These are phyloP conservation scores for Curvularia sp. DNA, from an alignment of 2,329 filamentous ascomycete species.

Conservation along the genomic window DNA sequence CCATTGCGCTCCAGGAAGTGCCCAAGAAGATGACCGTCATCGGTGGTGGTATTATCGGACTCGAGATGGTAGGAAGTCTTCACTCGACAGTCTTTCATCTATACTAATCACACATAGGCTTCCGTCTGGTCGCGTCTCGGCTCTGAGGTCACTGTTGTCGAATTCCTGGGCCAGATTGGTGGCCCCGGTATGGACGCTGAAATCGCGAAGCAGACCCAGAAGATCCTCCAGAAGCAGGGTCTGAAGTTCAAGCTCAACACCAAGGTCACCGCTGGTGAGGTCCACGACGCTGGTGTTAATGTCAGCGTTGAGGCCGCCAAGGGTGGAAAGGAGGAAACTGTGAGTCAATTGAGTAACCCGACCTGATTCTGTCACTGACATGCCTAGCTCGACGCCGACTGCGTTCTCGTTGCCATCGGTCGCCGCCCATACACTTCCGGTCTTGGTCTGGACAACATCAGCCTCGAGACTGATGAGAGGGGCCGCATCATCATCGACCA, in stretches of 20 bases:
- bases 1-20: constrained; percentile 85
- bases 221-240: constrained; percentile 93
- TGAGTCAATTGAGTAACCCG: constrained; percentile 55
- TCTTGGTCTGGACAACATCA: constrained; percentile 92
- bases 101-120: constrained; percentile 54
- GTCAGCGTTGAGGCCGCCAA: constrained; percentile 90
- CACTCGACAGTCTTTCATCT: constrained; percentile 9
- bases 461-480: constrained; percentile 88
- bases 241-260: constrained; percentile 98
- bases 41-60: constrained; percentile 96
- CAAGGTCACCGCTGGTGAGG: constrained; percentile 89
- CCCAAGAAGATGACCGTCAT: constrained; percentile 98
- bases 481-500: constrained; percentile 97
- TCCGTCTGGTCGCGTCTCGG: constrained; percentile 97
- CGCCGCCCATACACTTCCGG: constrained; percentile 92
- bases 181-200: constrained; percentile 97
- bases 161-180: constrained; percentile 95
- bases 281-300: constrained; percentile 76
- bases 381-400: constrained; percentile 83
- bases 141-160: constrained; percentile 93
- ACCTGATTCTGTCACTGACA: constrained; percentile 13
- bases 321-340: constrained; percentile 91
- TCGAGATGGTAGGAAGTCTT: constrained; percentile 77
- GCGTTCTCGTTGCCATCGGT: constrained; percentile 95
- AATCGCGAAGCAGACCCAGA: constrained; percentile 88